phyloP scores from a whole-genome alignment of 2,329 filamentous ascomycete species.

The Colletotrichum filicis region DNA sequence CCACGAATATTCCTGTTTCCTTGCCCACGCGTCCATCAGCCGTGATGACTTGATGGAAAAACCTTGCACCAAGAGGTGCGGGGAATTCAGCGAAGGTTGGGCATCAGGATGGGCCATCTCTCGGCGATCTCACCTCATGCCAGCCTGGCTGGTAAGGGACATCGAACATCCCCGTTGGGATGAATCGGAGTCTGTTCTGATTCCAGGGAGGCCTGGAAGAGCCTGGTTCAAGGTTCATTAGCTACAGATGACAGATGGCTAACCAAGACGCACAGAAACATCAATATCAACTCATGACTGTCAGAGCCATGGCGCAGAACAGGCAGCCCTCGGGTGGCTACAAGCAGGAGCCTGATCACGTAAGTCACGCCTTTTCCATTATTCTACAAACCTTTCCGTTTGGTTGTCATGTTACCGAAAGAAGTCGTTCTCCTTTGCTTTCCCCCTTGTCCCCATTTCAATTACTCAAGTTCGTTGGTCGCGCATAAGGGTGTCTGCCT shows the following conservation, averaged over 20 bases:
- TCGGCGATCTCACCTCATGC: slow-evolving; percentile 17
- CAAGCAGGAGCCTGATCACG: slow-evolving; percentile 45
- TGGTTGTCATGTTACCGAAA: neutral
- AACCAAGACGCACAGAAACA: slow-evolving; percentile 33
- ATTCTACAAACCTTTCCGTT: neutral
- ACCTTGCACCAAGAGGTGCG: slow-evolving; percentile 26
- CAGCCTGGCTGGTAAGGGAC: slow-evolving; percentile 9
- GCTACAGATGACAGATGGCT: slow-evolving; percentile 37
- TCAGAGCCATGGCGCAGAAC: slow-evolving; percentile 38
- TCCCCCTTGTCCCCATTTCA: neutral
- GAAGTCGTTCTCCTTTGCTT: neutral
- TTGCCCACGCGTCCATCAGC: slow-evolving; percentile 2
- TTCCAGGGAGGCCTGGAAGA: slow-evolving; percentile 9
- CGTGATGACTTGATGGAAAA: slow-evolving; percentile 13
- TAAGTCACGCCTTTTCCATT: slow-evolving; percentile 39
- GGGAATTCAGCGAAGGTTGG: slow-evolving; percentile 20
- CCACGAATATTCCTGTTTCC: neutral
- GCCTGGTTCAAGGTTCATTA: slow-evolving; percentile 35
- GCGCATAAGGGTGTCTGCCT: slow-evolving; percentile 30
- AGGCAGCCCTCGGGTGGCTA: slow-evolving; percentile 37
- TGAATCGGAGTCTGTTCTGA: slow-evolving; percentile 14
- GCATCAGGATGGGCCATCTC: slow-evolving; percentile 10
- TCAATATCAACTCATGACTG: slow-evolving; percentile 36
- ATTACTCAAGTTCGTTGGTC: slow-evolving; percentile 14
- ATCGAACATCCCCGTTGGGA: slow-evolving; percentile 34